phyloP scores from a whole-genome alignment of 129 eudicot genomes.

The Pulicaria dysenterica region DNA sequence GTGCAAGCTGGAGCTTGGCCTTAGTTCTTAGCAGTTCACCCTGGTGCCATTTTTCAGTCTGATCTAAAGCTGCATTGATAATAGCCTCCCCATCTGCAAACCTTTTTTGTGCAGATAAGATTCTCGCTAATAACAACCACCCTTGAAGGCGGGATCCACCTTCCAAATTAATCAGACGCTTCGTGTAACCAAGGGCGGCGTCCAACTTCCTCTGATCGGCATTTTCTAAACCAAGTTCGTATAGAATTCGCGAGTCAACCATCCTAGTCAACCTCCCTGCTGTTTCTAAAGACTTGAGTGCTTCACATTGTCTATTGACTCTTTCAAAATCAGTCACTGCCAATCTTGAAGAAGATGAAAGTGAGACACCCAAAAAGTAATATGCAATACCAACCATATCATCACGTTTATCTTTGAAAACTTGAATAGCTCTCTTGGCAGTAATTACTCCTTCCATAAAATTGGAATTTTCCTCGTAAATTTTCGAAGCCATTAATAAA shows the following conservation, averaged over 20 bases:
- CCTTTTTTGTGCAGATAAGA: conserved; percentile 71
- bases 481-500: conserved; percentile 64
- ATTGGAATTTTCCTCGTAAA: conserved; percentile 42
- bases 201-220: conserved; percentile 91
- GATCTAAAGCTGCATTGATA: conserved; percentile 81
- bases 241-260: conserved; percentile 49
- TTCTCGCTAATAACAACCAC: conserved; percentile 68
- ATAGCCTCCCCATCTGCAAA: conserved; percentile 58
- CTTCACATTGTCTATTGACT: conserved; percentile 55
- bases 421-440: conserved; percentile 57
- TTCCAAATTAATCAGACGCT: conserved; percentile 54
- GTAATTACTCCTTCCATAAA: conserved; percentile 52
- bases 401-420: conserved; percentile 44
- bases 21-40: conserved; percentile 70
- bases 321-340: conserved; percentile 52
- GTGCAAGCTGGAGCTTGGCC: conserved; percentile 85
- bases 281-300: conserved; percentile 58
- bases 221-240: conserved; percentile 65
- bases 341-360: conserved; percentile 48
- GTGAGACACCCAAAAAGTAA: conserved; percentile 58
- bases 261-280: conserved; percentile 66
- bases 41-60: conserved; percentile 82
- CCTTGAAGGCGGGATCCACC: conserved; percentile 63
- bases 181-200: conserved; percentile 62
- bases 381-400: conserved; percentile 54